Conservation (phyloP, 805 yeast species). For the Komagataella pastoris region DNA sequence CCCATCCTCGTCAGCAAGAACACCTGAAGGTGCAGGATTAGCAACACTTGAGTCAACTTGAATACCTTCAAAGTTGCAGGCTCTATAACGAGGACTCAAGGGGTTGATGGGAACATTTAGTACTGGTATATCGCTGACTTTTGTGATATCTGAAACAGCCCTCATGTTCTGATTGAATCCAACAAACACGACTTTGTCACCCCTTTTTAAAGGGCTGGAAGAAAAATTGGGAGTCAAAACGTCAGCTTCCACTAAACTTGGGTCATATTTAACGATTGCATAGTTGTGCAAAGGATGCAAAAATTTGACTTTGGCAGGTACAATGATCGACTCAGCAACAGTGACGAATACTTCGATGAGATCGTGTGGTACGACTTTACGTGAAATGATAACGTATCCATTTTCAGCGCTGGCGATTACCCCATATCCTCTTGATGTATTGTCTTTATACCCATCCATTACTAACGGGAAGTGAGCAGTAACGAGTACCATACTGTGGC, state of each 20-base stretch:
- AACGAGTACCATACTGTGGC: conserved; percentile 62
- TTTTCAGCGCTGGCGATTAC: conserved; percentile 67
- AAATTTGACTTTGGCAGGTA: conserved; percentile 72
- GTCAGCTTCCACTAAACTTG: conserved; percentile 57
- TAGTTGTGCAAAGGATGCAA: conserved; percentile 82
- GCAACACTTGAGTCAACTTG: conserved; percentile 62
- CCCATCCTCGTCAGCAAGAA: conserved; percentile 67
- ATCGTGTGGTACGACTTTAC: conserved; percentile 75
- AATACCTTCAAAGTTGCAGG: conserved; percentile 69
- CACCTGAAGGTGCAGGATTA: conserved; percentile 68
- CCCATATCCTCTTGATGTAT: conserved; percentile 56
- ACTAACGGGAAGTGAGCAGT: conserved; percentile 52
- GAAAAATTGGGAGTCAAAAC: conserved; percentile 56
- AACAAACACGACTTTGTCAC: conserved; percentile 64
- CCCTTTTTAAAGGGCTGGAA: conserved; percentile 45
- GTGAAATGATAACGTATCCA: conserved; percentile 71
- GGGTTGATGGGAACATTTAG: conserved; percentile 59
- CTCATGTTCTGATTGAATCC: conserved; percentile 68
- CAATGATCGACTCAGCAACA: conserved; percentile 73
- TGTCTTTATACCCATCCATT: conserved; percentile 61
- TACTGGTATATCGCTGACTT: conserved; percentile 65
- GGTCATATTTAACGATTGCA: conserved; percentile 75
- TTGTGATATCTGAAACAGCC: conserved; percentile 60
- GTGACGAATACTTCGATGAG: conserved; percentile 62
- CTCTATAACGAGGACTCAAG: conserved; percentile 69